Evolutionary conservation across 2,329 filamentous ascomycete genomes (phyloP), one percentile per base, ranked within the genome.

Genomic region (Zarea fungicola): DNA sequence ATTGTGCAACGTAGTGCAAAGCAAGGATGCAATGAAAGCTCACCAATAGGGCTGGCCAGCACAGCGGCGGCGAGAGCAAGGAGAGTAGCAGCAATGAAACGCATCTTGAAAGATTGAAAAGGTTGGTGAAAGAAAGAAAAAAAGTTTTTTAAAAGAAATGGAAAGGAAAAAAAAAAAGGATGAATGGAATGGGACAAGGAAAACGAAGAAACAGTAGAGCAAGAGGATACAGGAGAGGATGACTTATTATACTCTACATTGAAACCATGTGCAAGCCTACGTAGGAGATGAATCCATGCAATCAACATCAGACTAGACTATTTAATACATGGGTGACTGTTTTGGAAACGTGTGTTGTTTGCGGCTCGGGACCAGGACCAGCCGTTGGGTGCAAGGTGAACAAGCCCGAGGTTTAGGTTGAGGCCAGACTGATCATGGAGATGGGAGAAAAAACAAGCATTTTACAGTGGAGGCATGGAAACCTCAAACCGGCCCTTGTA

Each of bases 71-170:
- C 65, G 53, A 80, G 62, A 53, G 74, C 65, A 56, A 76, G 63
- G 53, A 78, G 50, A 58, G 70, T 66, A 57, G 74, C 54, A 54
- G 72, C 53, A 51, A 72, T 69, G 71, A 73, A 74, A 70, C 78
- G 73, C 77, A 80, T 80, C 52, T 69, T 78, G 71, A 65, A 61
- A 57, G 59, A 56, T 51, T 57, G 49, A 45, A 21, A 26, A 22
- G 23, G 8, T 37, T n/a, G n/a, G n/a, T n/a, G n/a, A n/a, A n/a
- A n/a, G n/a, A n/a, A n/a, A n/a, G n/a, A n/a, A n/a, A n/a, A 31
- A 29, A 58, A 42, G 46, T 40, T 31, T 44, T 26, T 45, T 5
- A 36, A 32, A 32, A 32, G 29, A 46, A 13, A 40, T 39, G 1
- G 13, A n/a, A 26, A 21, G 28, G 10, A 11, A 44, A 35, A 14